A percentile compares a stretch with the other conserved stretches of the same genome.
Conservation (phyloP, 1,284 basidiomycete species). For the Heterobasidion parviporum region DNA sequence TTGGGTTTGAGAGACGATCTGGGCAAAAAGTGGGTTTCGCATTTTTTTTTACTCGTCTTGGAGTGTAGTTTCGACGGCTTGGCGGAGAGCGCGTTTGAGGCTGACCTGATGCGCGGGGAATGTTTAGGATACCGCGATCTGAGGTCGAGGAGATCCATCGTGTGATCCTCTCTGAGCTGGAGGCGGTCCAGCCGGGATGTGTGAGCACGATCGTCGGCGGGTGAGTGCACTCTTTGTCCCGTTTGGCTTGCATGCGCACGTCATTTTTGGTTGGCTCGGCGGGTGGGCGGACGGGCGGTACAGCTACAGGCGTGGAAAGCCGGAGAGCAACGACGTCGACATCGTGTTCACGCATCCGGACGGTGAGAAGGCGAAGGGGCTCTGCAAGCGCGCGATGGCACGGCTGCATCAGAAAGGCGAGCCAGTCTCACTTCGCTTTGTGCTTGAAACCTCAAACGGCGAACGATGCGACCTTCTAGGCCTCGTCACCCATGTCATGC, state of each 20-base stretch:
- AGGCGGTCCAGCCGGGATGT: constrained; percentile 49
- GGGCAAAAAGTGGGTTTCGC: constrained; percentile 20
- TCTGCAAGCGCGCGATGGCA: constrained; percentile 43
- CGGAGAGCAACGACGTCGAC: constrained; percentile 68
- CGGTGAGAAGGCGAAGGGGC: constrained; percentile 34
- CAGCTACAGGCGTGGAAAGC: constrained; percentile 73
- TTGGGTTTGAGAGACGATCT: constrained; percentile 47
- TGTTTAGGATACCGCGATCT: constrained; percentile 45
- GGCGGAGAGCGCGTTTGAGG: neutral
- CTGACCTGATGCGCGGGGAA: neutral
- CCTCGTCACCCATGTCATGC: constrained; percentile 60
- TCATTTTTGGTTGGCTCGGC: neutral
- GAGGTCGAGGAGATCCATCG: constrained; percentile 64
- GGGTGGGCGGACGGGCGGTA: neutral
- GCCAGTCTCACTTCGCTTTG: neutral
- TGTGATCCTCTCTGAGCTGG: constrained; percentile 50
- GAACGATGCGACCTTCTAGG: constrained; percentile 27
- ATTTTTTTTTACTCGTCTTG: neutral
- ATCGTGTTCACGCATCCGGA: constrained; percentile 69
- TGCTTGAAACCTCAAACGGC: neutral
- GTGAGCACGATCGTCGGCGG: constrained; percentile 64
- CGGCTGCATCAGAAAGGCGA: constrained; percentile 47
- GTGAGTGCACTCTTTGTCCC: constrained; percentile 27
- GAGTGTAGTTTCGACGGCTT: neutral
- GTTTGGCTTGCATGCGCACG: neutral